Evolutionary conservation across 306 rosid species (phyloP).

Genomic region (Trichosanthes cucumerina): DNA sequence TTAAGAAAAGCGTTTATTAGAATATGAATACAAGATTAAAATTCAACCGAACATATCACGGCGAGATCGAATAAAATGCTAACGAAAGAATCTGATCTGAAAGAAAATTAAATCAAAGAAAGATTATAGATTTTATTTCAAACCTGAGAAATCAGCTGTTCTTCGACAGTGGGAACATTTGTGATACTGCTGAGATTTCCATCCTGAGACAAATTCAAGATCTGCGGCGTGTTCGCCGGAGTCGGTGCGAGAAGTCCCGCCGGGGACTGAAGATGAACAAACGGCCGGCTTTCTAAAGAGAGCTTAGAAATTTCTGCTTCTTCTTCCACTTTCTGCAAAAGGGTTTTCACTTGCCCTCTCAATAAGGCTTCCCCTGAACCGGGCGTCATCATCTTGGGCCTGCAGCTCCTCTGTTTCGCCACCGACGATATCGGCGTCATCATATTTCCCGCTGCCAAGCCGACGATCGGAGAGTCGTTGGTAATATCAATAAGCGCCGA

Average conservation of each 20-base stretch:
- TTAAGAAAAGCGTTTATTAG: too few relatives aligned
- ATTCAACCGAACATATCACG: too few relatives aligned
- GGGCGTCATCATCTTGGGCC: slow-evolving; percentile 52
- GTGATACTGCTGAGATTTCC: neutral
- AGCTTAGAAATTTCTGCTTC: slow-evolving; percentile 71
- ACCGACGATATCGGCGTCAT: slow-evolving; percentile 48
- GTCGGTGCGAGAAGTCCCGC: slow-evolving; percentile 65
- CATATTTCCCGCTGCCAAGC: slow-evolving; percentile 41
- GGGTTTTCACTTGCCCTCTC: slow-evolving; percentile 89
- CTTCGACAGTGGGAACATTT: slow-evolving; percentile 30
- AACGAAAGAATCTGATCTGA: neutral
- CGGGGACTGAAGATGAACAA: slow-evolving; percentile 44
- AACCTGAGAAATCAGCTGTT: slow-evolving; percentile 54
- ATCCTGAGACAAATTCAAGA: slow-evolving; percentile 27
- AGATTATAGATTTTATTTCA: neutral
- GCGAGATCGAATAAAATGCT: neutral
- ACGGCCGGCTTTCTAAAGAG: slow-evolving; percentile 36
- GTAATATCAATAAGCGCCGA: slow-evolving; percentile 64
- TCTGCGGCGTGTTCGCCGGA: slow-evolving; percentile 78
- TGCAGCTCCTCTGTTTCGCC: slow-evolving; percentile 30
- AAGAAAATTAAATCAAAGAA: neutral
- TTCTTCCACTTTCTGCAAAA: slow-evolving; percentile 85
- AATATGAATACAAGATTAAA: neutral
- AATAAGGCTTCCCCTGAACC: slow-evolving; percentile 88
- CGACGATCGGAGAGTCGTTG: slow-evolving; percentile 87